Evolutionary conservation across 306 rosid species (phyloP), one percentile per base, ranked within the genome.

Genomic region (Cucumis melo): DNA sequence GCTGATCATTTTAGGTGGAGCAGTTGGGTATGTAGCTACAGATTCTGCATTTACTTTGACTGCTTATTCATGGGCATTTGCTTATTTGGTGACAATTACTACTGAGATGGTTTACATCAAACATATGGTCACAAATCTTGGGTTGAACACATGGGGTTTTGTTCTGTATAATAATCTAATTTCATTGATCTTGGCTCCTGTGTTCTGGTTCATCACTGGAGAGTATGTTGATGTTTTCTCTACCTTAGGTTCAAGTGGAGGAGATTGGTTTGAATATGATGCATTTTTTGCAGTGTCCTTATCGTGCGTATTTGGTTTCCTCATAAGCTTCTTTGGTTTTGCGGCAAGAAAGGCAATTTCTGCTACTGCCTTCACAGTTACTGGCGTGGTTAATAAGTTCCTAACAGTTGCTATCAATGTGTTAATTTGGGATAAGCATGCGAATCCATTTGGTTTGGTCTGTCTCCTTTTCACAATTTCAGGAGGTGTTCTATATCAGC

Each of bases 51-150:
- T 94, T 80, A 87, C 87, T 39, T 77, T 94, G 64, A 90, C 96
- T 42, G 97, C 99, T 0, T 94, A 92, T 82, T 84, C 99, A 0
- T 92, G 99, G 99, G 99, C 99, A 2, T 92, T 92, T 75, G 96
- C 97, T 27, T 94, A 94, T 74, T 68, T 94, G 79, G 84, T 94
- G 39, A 90, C 97, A 4, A 94, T 94, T 77, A 90, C 95, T 8
- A 90, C 97, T 66, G 97, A 94, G 81, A 94, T 94, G 99, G 99
- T 94, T 78, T 94, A 94, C 64, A 94, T 92, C 82, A 92, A 94
- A 68, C 99, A 92, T 78, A 90, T 94, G 93, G 99, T 94, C 55
- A 94, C 96, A 75, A 92, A 76, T 85, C 97, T 92, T 17, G 97
- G 96, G 29, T 38, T 94, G 83, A 92, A 88, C 84, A 94, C 99